Base-by-base conservation (phyloP, 1,139 yeast species). In the Yamadazyma atlantica region DNA sequence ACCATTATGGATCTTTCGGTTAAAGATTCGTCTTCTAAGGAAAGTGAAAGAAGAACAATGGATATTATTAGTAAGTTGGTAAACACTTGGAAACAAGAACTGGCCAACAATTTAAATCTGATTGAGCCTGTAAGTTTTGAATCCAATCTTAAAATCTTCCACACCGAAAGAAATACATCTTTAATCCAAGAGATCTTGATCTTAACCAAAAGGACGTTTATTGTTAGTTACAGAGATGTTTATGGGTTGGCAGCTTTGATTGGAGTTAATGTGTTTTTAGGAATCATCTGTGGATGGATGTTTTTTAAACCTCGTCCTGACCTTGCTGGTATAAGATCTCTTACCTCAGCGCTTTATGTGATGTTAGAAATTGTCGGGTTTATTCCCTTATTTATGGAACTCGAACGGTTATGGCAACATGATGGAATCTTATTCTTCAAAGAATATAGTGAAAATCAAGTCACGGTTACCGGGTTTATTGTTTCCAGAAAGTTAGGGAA, bases 401-500 rank as follows among this genome's bases (percentile, higher is more conserved):
- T 83, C 3, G 86, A 84, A 54, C 66, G 96, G 33, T 62, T 87
- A 6, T 85, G 90, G 68, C 65, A 71, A 5, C 65, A 70, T 7
- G 96, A 87, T 56, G 79, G 90, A 27, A 65, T 74, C 30, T 72
- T 80, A 15, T 87, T 81, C 56, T 85, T 82, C 55, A 65, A 92
- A 43, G 96, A 88, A 57, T 70, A 85, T 42, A 73, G 77, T 36
- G 95, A 88, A 45, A 75, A 82, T n/a, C 74, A 78, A 41, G 77
- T 81, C n/a, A 67, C 82, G 12, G 73, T 83, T 2, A 57, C 78
- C 1, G 90, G 94, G 1, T 87, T 83, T 55, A 56, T 87, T 2
- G 41, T 83, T 2, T 78, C 92, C 0, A 66, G 95, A 49, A 68
- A 90, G 46, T 49, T 86, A 7, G 80, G 87, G 1, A 82, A 85